Conservation (phyloP, 139 green algal genomes). For the Astrephomene gubernaculifera region DNA sequence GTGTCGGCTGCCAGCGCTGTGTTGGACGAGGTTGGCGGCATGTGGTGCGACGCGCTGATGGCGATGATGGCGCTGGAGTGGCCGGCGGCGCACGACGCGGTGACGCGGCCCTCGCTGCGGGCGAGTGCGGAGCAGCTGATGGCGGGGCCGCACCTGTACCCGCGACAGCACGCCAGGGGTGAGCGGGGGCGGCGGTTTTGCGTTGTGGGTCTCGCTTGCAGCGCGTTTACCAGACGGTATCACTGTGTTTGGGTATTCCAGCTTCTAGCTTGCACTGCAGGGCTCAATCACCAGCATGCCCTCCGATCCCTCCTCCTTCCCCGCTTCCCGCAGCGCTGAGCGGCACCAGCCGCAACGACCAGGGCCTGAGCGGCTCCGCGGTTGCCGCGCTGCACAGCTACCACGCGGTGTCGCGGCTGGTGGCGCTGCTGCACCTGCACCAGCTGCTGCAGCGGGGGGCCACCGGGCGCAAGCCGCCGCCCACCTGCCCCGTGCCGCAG, state of each 20-base stretch:
- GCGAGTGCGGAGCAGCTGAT: conserved; percentile 57
- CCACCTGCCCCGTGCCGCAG: not conserved
- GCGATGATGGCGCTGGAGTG: conserved; percentile 77
- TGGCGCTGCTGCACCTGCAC: conserved; percentile 75
- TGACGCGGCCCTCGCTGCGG: conserved; percentile 51
- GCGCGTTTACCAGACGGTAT: no score
- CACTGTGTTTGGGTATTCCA: no score
- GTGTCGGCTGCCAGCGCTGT: conserved; percentile 49
- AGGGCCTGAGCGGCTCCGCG: conserved; percentile 55
- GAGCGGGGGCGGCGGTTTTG: conserved; percentile 45
- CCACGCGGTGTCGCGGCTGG: conserved; percentile 70
- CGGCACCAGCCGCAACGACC: conserved; percentile 6
- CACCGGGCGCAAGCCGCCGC: not conserved
- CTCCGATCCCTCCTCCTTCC: not conserved
- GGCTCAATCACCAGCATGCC: no score
- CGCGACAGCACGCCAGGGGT: conserved; percentile 25
- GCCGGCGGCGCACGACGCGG: conserved; percentile 48
- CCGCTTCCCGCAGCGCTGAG: not conserved
- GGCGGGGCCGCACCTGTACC: conserved; percentile 52
- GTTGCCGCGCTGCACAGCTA: conserved; percentile 65
- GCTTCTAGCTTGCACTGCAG: no score
- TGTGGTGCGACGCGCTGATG: conserved; percentile 84
- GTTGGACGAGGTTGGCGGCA: conserved; percentile 59
- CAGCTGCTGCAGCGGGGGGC: conserved; percentile 51
- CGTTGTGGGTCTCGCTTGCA: no score